Evolutionary conservation across 1,284 basidiomycete species (phyloP).

Genomic region (Lentinula novae-zelandiae): DNA sequence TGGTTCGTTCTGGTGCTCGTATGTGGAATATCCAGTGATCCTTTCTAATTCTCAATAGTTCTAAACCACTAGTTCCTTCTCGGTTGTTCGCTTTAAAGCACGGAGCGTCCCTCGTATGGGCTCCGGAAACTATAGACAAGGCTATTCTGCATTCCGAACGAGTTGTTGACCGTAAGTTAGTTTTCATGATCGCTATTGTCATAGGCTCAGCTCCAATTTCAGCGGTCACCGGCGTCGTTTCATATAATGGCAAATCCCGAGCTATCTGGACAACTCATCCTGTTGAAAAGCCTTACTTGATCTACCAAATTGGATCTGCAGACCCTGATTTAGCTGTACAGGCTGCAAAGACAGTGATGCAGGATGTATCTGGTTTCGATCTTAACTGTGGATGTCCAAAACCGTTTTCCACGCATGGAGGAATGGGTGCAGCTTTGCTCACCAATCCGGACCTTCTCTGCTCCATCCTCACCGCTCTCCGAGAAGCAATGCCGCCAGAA

Average conservation of each 20-base stretch:
- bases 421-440: slow-evolving; percentile 96
- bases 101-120: slow-evolving; percentile 95
- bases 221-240: slow-evolving; percentile 88
- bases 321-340: slow-evolving; percentile 88
- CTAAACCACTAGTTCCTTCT: slow-evolving; percentile 59
- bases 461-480: slow-evolving; percentile 76
- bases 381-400: slow-evolving; percentile 96
- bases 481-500: slow-evolving; percentile 69
- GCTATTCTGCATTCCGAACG: slow-evolving; percentile 88
- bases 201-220: neutral
- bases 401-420: slow-evolving; percentile 91
- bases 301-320: slow-evolving; percentile 92
- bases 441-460: slow-evolving; percentile 90
- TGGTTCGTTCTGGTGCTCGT: slow-evolving; percentile 93
- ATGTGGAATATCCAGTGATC: slow-evolving; percentile 29
- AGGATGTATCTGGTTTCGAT: slow-evolving; percentile 93
- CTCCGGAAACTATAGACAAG: slow-evolving; percentile 95
- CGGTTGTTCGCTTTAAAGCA: slow-evolving; percentile 84
- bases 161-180: slow-evolving; percentile 75
- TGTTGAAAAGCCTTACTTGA: slow-evolving; percentile 86
- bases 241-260: slow-evolving; percentile 78
- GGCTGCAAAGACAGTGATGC: slow-evolving; percentile 82
- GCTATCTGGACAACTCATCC: slow-evolving; percentile 94
- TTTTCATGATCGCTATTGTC: slow-evolving; percentile 5
- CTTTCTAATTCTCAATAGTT: slow-evolving; percentile 2